Conservation (phyloP, 495 filamentous ascomycete species). For the Aspergillus kassunensis region DNA sequence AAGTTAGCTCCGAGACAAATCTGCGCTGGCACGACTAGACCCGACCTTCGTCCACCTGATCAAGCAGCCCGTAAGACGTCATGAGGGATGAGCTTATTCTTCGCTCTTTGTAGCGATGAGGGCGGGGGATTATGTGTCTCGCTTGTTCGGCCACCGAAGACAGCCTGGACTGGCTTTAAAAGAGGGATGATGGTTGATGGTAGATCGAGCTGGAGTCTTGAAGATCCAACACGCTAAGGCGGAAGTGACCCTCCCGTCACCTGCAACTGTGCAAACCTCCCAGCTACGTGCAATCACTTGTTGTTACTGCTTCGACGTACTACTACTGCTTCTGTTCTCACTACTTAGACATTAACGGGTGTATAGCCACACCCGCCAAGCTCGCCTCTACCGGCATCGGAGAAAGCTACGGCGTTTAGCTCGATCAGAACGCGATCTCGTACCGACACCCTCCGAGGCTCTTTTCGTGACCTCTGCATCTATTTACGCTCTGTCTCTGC, state of each 20-base stretch:
- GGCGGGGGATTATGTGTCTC: constrained; percentile 3
- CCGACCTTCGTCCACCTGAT: constrained; percentile 52
- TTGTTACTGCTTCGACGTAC: constrained; percentile 7
- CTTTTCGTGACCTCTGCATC: neutral
- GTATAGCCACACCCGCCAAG: too few relatives aligned
- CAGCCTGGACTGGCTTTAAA: constrained; percentile 10
- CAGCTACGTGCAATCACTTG: too few relatives aligned
- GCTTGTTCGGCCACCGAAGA: constrained; percentile 16
- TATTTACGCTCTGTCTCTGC: neutral
- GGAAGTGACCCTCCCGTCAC: constrained; percentile 11
- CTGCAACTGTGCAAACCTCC: too few relatives aligned
- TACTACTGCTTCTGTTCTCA: constrained; percentile 3
- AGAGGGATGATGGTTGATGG: constrained; percentile 18
- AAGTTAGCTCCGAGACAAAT: constrained; percentile 13
- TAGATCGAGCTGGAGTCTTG: constrained; percentile 1
- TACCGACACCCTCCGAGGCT: neutral
- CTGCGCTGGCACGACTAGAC: constrained; percentile 11
- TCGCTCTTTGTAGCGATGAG: neutral
- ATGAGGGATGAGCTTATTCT: constrained; percentile 23
- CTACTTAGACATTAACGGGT: too few relatives aligned
- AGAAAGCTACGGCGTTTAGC: too few relatives aligned
- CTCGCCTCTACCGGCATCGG: too few relatives aligned
- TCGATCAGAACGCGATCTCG: neutral
- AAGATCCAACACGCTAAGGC: constrained; percentile 18
- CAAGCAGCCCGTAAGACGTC: constrained; percentile 45